Evolutionary conservation across 768 basidiomycete species (phyloP), one percentile per base, ranked within the genome.

Genomic region (Cystofilobasidium bisporidii): DNA sequence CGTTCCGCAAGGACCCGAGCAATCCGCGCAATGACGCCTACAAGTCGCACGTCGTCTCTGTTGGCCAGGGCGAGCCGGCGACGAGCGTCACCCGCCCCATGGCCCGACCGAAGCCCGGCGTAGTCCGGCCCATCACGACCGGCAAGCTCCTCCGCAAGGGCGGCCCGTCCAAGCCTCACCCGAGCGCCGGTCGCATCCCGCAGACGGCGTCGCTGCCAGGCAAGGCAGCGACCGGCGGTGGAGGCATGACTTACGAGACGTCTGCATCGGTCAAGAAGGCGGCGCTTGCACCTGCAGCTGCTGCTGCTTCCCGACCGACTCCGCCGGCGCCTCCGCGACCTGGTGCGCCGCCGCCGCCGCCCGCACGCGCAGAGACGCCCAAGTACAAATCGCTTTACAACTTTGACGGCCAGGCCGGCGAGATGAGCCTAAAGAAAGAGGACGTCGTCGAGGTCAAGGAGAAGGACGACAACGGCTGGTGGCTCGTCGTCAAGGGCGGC

Each of bases 381-480:
- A 78, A 83, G 77, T 96, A 93, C 78, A 85, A 86, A 70, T 88
- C 90, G 26, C 88, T 94, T 71, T 99, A 87, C 77, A 83, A 86
- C n/a, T 99, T 99, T 74, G 72, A 77, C 43, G 93, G 92, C 1
- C 89, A 97, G 77, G 86, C 87, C 40, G 93, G 93, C 17, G 96
- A 99, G 77, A 86, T 97, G 82, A 80, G 85, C 9, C 77, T 99
- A 61, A 83, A 82, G 71, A 97, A 97, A 77, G 96, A 92, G 72
- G 96, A 97, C 69, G 67, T 88, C 3, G 89, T 98, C 1, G 93
- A 97, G 78, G 80, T 98, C 24, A 81, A 92, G 38, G 87, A 94
- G 79, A 91, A 96, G 76, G 86, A 87, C 74, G 85, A 92, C 69
- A 94, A 94, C 72, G 96, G 94, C 3, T 99, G 96, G 96, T 98